Evolutionary conservation across 1,139 yeast genomes (phyloP).

Genomic region (Pneumocystis jirovecii): DNA sequence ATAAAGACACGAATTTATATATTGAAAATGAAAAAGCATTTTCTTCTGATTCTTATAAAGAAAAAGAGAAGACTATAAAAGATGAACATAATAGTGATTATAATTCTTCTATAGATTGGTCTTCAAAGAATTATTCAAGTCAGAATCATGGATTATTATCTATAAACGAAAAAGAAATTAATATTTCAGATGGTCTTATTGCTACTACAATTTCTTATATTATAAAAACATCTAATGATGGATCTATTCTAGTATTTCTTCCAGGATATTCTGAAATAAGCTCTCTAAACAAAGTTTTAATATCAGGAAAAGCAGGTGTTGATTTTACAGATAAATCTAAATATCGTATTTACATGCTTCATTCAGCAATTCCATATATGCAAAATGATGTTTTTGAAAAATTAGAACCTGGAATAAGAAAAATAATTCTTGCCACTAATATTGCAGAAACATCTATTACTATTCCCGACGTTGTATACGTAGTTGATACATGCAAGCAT

Average conservation of each 20-base stretch:
- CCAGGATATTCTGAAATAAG: slow-evolving; percentile 72
- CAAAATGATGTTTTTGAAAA: slow-evolving; percentile 48
- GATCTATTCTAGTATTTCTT: slow-evolving; percentile 52
- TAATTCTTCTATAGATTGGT: slow-evolving; percentile 3
- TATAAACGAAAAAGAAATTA: slow-evolving; percentile 8
- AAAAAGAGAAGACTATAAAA: slow-evolving; percentile 9
- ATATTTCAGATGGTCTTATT: slow-evolving; percentile 10
- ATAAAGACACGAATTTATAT: slow-evolving; percentile 4
- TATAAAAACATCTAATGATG: slow-evolving; percentile 5
- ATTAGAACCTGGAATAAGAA: slow-evolving; percentile 38
- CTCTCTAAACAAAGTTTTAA: slow-evolving; percentile 49
- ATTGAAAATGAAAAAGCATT: slow-evolving; percentile 3
- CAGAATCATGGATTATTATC: slow-evolving; percentile 4
- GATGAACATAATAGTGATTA: slow-evolving; percentile 4
- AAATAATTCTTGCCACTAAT: slow-evolving; percentile 64
- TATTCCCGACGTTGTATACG: slow-evolving; percentile 72
- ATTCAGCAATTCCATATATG: slow-evolving; percentile 55
- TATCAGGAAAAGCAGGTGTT: slow-evolving; percentile 34
- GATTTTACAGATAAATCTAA: slow-evolving; percentile 46
- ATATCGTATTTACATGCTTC: slow-evolving; percentile 40
- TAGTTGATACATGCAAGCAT: slow-evolving; percentile 60
- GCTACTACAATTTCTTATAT: slow-evolving; percentile 7
- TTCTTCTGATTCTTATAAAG: slow-evolving; percentile 5
- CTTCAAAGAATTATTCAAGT: slow-evolving; percentile 1
- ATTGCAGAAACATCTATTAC: slow-evolving; percentile 63